Evolutionary conservation across 2,329 filamentous ascomycete genomes (phyloP), one percentile per base, ranked within the genome.

Genomic region (Rhynchosporium agropyri): DNA sequence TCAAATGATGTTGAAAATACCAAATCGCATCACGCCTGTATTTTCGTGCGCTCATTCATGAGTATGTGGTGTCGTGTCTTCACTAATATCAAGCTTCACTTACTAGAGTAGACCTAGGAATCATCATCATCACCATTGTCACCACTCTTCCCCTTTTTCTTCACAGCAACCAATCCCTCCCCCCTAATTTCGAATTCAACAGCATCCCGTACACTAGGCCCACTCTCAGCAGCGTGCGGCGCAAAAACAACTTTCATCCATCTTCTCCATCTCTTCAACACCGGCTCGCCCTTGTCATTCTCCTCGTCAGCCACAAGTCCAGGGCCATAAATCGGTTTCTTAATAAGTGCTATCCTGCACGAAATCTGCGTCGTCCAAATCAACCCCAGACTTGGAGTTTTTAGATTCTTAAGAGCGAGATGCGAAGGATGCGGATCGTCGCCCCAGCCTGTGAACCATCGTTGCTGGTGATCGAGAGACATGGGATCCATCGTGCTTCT

Each of bases 401-500:
- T 98, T 61, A 89, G 77, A 31, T 78, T 76, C 55, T 79, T 75
- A 12, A 77, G 72, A 26, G 78, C 75, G 3, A 67, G 31, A 29
- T 63, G 51, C 15, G 67, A 63, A 10, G 68, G 68, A 31, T 76
- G 71, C 15, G 82, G 78, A 61, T 87, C 81, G 74, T 96, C 91
- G 28, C 94, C 92, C 94, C 95, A 97, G 67, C 95, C 93, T 3
- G 93, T 96, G 77, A 97, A 96, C 85, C 93, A 97, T 49, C 90
- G 85, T 75, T 97, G 92, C 76, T 98, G 94, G 76, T 97, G 90
- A 70, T 96, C 89, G 8, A 97, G 84, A 38, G 85, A 83, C 43
- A 97, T 80, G 0, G 88, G 85, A 12, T 85, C 81, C 64, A 71
- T 76, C 74, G 76, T 73, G 68, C 72, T 63, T 48, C 50, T 51